These are phyloP conservation scores for Acanthamoeba divionensis DNA, from an alignment of 208 protist species.

Conservation along the genomic window DNA sequence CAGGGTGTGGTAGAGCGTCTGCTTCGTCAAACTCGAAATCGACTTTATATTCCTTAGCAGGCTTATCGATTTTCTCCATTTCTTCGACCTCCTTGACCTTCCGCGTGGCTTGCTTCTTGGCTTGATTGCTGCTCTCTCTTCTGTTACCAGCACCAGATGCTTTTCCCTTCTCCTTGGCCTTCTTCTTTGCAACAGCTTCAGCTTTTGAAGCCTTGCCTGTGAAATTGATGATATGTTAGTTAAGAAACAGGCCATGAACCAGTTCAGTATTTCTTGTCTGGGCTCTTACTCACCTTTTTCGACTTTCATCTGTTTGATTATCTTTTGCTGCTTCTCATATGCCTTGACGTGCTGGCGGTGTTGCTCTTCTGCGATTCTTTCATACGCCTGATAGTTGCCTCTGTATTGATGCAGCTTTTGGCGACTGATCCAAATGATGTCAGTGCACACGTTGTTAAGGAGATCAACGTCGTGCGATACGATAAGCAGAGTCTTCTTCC, in stretches of 20 bases:
- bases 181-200: slow-evolving; percentile 26
- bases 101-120: slow-evolving; percentile 36
- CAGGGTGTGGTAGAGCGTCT: slow-evolving; percentile 82
- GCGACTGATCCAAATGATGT: slow-evolving; percentile 81
- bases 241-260: no score
- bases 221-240: no score
- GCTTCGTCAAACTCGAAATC: slow-evolving; percentile 67
- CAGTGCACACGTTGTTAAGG: slow-evolving; percentile 88
- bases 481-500: slow-evolving; percentile 92
- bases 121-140: slow-evolving; percentile 34
- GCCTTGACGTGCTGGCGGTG: slow-evolving; percentile 64
- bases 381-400: slow-evolving; percentile 81
- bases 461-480: slow-evolving; percentile 95
- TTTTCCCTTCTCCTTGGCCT: slow-evolving; percentile 37
- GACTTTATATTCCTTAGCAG: slow-evolving; percentile 35
- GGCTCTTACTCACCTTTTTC: not conserved
- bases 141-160: slow-evolving; percentile 13
- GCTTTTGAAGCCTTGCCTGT: slow-evolving; percentile 24
- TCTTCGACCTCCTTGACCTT: slow-evolving; percentile 65
- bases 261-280: no score
- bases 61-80: slow-evolving; percentile 43
- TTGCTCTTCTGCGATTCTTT: slow-evolving; percentile 61
- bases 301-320: slow-evolving; percentile 51
- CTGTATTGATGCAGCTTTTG: slow-evolving; percentile 74
- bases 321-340: slow-evolving; percentile 80